Conservation (phyloP, 768 basidiomycete species). For the Lepiota brunneoincarnata region DNA sequence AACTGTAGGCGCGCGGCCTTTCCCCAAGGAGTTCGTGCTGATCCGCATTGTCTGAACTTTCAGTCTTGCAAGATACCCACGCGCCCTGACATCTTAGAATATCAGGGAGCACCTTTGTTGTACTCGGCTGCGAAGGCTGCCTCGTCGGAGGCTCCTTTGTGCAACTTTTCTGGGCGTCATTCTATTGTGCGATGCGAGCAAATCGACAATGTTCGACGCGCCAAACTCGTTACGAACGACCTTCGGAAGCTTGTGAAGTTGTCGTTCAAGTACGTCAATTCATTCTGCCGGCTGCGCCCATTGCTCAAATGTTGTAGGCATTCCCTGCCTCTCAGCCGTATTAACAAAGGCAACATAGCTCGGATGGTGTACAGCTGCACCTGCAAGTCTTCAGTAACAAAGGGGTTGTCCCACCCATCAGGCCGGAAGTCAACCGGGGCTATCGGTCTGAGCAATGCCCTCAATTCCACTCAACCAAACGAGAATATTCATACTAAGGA, state of each 20-base stretch:
- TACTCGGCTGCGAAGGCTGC: constrained; percentile 21
- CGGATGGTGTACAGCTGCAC: constrained; percentile 1
- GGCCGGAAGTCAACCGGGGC: background rate
- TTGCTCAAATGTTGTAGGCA: background rate
- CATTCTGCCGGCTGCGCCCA: background rate
- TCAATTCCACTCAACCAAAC: too few species aligned
- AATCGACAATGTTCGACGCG: constrained; percentile 22
- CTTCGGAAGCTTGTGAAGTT: constrained; percentile 26
- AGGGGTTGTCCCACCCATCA: background rate
- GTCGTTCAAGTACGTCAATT: constrained; percentile 24
- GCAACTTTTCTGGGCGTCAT: constrained; percentile 24
- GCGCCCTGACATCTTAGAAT: constrained; percentile 18
- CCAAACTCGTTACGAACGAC: constrained; percentile 23
- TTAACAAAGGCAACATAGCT: background rate
- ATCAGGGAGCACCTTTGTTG: constrained; percentile 26
- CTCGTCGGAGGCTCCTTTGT: constrained; percentile 5
- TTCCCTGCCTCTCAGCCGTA: background rate
- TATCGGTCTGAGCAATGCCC: background rate
- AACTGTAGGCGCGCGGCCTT: background rate
- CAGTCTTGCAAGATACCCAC: background rate
- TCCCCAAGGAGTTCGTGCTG: background rate
- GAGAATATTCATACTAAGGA: background rate
- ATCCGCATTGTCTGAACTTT: background rate
- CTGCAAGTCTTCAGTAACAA: background rate
- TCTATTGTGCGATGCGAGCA: constrained; percentile 25